phyloP scores from a whole-genome alignment of 192 early-diverging fungal species.

The Gonapodya prolifera region DNA sequence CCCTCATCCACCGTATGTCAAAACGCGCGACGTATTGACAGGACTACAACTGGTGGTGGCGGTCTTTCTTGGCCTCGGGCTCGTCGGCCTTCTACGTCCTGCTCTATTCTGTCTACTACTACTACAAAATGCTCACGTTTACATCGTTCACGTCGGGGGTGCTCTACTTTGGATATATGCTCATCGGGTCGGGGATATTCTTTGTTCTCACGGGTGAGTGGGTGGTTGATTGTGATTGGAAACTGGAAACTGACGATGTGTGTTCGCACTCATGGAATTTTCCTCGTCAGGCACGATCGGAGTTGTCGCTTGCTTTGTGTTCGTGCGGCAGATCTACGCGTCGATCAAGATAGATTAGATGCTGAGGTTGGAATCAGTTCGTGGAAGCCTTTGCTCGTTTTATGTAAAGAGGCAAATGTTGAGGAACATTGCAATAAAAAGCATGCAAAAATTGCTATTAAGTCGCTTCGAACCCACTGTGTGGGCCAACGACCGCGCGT shows the following conservation, averaged over 20 bases:
- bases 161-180: constrained; percentile 59
- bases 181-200: constrained; percentile 2
- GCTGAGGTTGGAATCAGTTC: no score
- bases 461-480: no score
- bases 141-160: constrained; percentile 50
- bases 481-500: no score
- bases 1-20: background rate
- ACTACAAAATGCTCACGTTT: constrained; percentile 48
- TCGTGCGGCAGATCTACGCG: constrained; percentile 61
- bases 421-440: no score
- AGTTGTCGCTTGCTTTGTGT: constrained; percentile 56
- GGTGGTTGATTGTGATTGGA: background rate
- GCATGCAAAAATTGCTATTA: no score
- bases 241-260: constrained; percentile 26
- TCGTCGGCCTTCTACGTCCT: constrained; percentile 69
- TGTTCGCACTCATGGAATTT: constrained; percentile 54
- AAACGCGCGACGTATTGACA: background rate
- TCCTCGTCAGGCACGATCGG: constrained; percentile 63
- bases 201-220: background rate
- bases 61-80: constrained; percentile 64
- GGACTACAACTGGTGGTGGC: constrained; percentile 62
- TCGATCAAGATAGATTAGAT: constrained; percentile 60
- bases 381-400: no score
- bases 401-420: no score
- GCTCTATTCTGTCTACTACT: constrained; percentile 64